Conservation (phyloP, 192 early-diverging fungal species). For the Umbelopsis vinacea region DNA sequence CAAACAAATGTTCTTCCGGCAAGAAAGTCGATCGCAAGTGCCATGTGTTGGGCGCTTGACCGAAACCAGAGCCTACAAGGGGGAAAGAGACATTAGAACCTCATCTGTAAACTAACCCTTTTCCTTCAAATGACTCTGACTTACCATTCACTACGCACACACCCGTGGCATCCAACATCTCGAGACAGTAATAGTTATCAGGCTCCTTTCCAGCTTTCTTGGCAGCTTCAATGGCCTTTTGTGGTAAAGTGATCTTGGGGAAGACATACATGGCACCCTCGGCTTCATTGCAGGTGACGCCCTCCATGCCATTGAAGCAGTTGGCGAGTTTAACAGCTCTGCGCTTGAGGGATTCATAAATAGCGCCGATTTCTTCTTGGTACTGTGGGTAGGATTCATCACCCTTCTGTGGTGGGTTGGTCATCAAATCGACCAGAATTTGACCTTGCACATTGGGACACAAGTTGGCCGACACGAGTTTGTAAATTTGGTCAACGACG, state of each 20-base stretch:
- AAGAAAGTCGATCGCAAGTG: constrained; percentile 98
- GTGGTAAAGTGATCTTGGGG: constrained; percentile 78
- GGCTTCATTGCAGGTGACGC: constrained; percentile 83
- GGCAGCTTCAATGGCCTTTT: constrained; percentile 80
- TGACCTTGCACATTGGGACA: constrained; percentile 97
- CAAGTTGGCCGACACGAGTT: constrained; percentile 89
- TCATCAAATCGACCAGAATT: constrained; percentile 93
- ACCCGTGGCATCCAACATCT: constrained; percentile 91
- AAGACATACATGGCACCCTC: constrained; percentile 98
- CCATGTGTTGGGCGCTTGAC: constrained; percentile 85
- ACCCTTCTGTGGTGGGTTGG: constrained; percentile 83
- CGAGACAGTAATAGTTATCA: constrained; percentile 91
- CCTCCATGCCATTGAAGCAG: constrained; percentile 83
- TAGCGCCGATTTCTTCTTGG: constrained; percentile 68
- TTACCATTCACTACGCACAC: constrained; percentile 95
- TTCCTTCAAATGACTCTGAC: background rate
- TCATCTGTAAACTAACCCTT: background rate
- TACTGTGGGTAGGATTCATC: constrained; percentile 80
- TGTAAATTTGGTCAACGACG: constrained; percentile 88
- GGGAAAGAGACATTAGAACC: background rate
- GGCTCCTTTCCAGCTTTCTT: constrained; percentile 70
- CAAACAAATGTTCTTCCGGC: constrained; percentile 92
- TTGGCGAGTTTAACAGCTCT: constrained; percentile 75
- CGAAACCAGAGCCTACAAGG: constrained; percentile 70
- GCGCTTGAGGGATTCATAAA: constrained; percentile 81